Conservation (phyloP, 495 filamentous ascomycete genomes). For the Bacidia gigantensis region DNA sequence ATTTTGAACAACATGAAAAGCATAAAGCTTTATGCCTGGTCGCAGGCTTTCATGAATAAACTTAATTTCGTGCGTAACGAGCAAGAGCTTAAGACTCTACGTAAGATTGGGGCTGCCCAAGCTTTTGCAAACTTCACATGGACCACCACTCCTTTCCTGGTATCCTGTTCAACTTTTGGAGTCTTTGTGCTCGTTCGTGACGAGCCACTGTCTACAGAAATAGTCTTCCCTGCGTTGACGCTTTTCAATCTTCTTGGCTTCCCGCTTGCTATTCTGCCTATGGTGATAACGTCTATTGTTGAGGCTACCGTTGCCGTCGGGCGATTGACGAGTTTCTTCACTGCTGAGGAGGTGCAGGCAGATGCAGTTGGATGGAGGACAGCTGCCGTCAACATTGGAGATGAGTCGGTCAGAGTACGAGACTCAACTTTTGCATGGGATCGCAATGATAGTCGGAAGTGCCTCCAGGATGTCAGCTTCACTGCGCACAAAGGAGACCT, state of each 20-base stretch:
- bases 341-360: slow-evolving; percentile 76
- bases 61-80: slow-evolving; percentile 92
- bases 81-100: slow-evolving; percentile 83
- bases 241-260: slow-evolving; percentile 92
- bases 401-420: slow-evolving; percentile 70
- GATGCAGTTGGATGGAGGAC: slow-evolving; percentile 64
- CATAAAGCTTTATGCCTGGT: slow-evolving; percentile 98
- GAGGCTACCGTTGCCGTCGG: slow-evolving; percentile 88
- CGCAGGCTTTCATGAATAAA: slow-evolving; percentile 91
- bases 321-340: slow-evolving; percentile 74
- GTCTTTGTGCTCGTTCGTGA: slow-evolving; percentile 80
- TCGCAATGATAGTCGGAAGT: slow-evolving; percentile 47
- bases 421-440: slow-evolving; percentile 95
- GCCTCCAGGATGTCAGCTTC: slow-evolving; percentile 69
- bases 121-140: slow-evolving; percentile 95
- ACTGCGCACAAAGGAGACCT: slow-evolving; percentile 82
- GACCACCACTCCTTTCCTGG: slow-evolving; percentile 98
- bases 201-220: slow-evolving; percentile 73
- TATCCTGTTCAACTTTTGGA: slow-evolving; percentile 92
- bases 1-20: slow-evolving; percentile 99
- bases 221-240: slow-evolving; percentile 89
- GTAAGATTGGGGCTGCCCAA: slow-evolving; percentile 88
- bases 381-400: slow-evolving; percentile 54
- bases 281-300: slow-evolving; percentile 94
- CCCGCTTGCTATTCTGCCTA: slow-evolving; percentile 83